Percentiles rank a stretch among this genome's conserved stretches.
phyloP scores from a whole-genome alignment of 2,329 filamentous ascomycete genomes.

The Blastomyces silverae region DNA sequence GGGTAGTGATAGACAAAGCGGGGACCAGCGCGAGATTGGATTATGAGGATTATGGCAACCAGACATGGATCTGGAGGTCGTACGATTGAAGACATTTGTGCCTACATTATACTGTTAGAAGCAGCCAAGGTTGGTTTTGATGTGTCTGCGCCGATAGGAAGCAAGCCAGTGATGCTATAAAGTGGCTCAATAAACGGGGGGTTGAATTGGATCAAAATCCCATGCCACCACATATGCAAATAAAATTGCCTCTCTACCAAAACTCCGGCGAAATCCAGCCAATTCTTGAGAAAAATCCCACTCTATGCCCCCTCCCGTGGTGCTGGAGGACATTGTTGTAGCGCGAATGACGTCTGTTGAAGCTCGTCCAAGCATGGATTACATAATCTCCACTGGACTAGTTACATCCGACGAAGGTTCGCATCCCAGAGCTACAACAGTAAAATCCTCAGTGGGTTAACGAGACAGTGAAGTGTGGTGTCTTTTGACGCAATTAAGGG shows the following conservation, averaged over 20 bases:
- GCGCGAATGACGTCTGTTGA: too few relatives aligned
- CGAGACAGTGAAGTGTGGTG: too few relatives aligned
- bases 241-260: neutral
- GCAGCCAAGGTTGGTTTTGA: neutral
- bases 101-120: constrained; percentile 14
- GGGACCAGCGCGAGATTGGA: constrained; percentile 70
- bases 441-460: too few relatives aligned
- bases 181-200: neutral
- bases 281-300: neutral
- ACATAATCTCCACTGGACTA: too few relatives aligned
- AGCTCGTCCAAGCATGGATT: too few relatives aligned
- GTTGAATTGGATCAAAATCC: neutral
- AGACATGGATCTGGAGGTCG: constrained; percentile 51
- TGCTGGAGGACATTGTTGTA: neutral
- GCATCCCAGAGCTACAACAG: neutral
- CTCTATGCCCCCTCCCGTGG: neutral
- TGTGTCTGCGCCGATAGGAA: too few relatives aligned
- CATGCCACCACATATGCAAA: neutral
- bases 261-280: neutral
- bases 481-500: too few relatives aligned
- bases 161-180: neutral
- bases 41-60: constrained; percentile 65
- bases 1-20: constrained; percentile 84
- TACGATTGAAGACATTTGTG: constrained; percentile 41
- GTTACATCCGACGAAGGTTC: too few relatives aligned